phyloP scores from a whole-genome alignment of 345 rosid species.

The Euphorbia lathyris region DNA sequence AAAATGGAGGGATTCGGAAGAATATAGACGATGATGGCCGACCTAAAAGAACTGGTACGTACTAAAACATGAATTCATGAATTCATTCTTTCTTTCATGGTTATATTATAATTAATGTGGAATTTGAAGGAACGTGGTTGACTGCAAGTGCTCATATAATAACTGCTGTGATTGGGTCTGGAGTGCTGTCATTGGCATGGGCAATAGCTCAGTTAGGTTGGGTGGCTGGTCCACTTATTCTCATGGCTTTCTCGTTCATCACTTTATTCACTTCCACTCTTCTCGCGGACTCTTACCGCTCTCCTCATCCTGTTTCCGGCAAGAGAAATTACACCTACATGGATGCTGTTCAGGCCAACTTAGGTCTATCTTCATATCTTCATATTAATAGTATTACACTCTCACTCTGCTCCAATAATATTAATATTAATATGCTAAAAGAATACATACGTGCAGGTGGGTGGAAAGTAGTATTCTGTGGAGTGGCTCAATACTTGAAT shows the following conservation, averaged over 20 bases:
- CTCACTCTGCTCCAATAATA: not conserved
- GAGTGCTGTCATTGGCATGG: conserved; percentile 86
- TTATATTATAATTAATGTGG: no score
- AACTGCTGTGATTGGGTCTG: conserved; percentile 90
- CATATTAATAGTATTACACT: no score
- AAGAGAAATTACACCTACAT: conserved; percentile 80
- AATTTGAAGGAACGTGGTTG: conserved; percentile 61
- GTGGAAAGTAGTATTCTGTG: conserved; percentile 40
- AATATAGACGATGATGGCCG: conserved; percentile 75
- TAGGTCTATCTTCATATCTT: conserved; percentile 39
- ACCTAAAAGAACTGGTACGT: conserved; percentile 65
- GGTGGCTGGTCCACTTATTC: conserved; percentile 73
- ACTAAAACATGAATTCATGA: no score
- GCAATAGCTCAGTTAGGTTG: conserved; percentile 85
- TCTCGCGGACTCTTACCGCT: conserved; percentile 72
- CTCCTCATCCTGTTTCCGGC: conserved; percentile 72
- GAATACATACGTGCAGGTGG: no score
- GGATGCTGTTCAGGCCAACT: conserved; percentile 70
- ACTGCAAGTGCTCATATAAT: conserved; percentile 89
- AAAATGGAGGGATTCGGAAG: conserved; percentile 29
- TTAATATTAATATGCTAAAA: no score
- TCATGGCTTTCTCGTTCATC: conserved; percentile 61
- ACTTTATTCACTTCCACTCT: conserved; percentile 76
- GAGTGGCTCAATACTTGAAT: conserved; percentile 73
- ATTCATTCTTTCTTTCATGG: no score